Base-by-base conservation (phyloP, 352 stramenopile genomes). In the Pythium oligandrum region DNA sequence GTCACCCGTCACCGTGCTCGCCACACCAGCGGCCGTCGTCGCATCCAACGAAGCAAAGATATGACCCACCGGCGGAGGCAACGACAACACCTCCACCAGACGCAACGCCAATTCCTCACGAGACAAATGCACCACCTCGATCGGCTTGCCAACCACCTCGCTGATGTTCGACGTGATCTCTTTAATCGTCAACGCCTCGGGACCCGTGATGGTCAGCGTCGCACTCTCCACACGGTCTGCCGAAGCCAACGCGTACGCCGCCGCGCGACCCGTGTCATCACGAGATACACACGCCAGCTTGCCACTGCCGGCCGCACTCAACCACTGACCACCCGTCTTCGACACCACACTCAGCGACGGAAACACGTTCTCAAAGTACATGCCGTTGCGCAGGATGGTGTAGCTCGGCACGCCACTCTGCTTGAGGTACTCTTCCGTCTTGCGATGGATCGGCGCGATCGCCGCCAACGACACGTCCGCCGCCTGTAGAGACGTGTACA, bases 11-110 rank as follows among this genome's bases (percentile, higher is more conserved):
- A 50, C 33, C 8, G 49, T n/a, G 3, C 34, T 44, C 8, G 46
- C 45, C 4, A 44, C 37, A 4, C 62, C 57, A 1, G 35, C 48
- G 11, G 44, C 46, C 49, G 54, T 70, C 48, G 49, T 55, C 8
- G 44, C 40, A 32, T 70, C 62, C 32, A 66, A 61, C 35, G 52
- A 55, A 34, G 52, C 61, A 34, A 59, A 50, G 17, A 55, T 51
- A 36, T 53, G 49, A 37, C 37, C 51, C 4, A 59, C 11, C 1
- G 33, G 39, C 12, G 43, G 42, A 4, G 55, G 55, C 4, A 50
- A 36, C 6, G 17, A 11, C 6, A 30, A 36, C n/a, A 9, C 32
- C 3, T 4, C 11, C 1, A 5, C 37, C 2, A 58, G 32, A 17
- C 32, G 3, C 34, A 45, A 1, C 6, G 43, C 52, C 31, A 60